Base-by-base conservation (phyloP, 306 rosid species). In the Myrica gale region DNA sequence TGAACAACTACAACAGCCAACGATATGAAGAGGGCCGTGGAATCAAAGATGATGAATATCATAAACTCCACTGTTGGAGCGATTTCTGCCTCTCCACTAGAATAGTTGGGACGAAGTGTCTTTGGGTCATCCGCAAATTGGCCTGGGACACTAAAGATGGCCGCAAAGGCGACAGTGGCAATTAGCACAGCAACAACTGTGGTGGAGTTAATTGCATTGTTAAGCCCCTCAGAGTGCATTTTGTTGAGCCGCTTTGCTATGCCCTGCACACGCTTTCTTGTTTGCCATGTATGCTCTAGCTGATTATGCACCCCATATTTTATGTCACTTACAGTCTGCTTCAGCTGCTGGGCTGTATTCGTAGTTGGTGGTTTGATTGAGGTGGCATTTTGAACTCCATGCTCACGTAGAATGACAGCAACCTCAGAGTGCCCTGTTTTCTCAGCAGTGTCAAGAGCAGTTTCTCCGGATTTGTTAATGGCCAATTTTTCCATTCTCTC, bases 1-100 rank as follows among this genome's bases (percentile, higher is more conserved):
- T 92, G 97, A 79, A 92, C 93, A 67, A 92, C 74, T 85, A 92
- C 97, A 23, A 92, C 97, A 66, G 96, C 97, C 79, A 92, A 68
- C 5, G 96, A 92, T 79, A 92, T 85, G 90, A 92, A 92, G 78
- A 92, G 87, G 48, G 97, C 97, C 16, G 82, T 75, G 5, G 97
- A 82, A 78, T 89, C 96, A 20, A 89, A 92, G 85, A 87, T 74
- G 81, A 88, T 74, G 80, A 92, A 92, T 50, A 89, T 79, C 73
- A 71, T 26, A 77, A 86, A 92, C 67, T 68, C 87, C 0, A 55
- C 32, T 52, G 75, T 67, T 0, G 86, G 88, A 61, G 89, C 95
- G 45, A 92, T 84, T 10, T 82, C 45, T 47, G 82, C 97, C 81
- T 88, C 93, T 37, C 97, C 97, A 1, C 47, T 71, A 61, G 92